phyloP scores from a whole-genome alignment of 2,329 filamentous ascomycete species.

The Cyclaneusma minus region DNA sequence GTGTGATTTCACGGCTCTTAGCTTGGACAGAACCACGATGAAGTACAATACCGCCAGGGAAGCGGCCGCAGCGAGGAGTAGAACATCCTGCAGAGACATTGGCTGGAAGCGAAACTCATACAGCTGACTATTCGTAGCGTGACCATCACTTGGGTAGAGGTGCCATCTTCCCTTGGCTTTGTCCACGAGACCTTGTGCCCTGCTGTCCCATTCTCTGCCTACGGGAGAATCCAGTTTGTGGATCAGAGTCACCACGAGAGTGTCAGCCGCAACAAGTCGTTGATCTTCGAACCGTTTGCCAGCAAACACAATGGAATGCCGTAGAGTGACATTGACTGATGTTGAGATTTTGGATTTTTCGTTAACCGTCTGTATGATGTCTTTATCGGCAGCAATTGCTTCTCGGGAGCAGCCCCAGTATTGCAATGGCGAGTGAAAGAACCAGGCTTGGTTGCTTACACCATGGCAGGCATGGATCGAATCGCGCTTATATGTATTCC shows the following conservation, averaged over 20 bases:
- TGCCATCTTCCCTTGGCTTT: conserved; percentile 38
- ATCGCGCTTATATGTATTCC: conserved; percentile 32
- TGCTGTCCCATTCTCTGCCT: conserved; percentile 48
- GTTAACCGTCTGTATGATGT: conserved; percentile 58
- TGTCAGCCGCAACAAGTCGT: conserved; percentile 55
- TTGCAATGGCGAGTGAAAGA: conserved; percentile 68
- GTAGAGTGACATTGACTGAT: conserved; percentile 56
- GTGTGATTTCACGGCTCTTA: conserved; percentile 62
- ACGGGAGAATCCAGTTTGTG: conserved; percentile 50
- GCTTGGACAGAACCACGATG: conserved; percentile 46
- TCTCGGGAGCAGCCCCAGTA: conserved; percentile 61
- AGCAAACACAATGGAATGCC: conserved; percentile 67
- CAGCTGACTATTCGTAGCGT: conserved; percentile 38
- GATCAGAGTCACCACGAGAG: conserved; percentile 62
- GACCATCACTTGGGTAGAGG: conserved; percentile 45
- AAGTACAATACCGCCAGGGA: conserved; percentile 48
- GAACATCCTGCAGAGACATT: conserved; percentile 49
- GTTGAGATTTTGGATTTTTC: conserved; percentile 43
- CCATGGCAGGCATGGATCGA: conserved; percentile 43
- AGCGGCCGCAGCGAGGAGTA: conserved; percentile 51
- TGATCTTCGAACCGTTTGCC: conserved; percentile 62
- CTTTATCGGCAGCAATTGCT: conserved; percentile 38
- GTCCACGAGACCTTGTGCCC: conserved; percentile 35
- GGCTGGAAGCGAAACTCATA: conserved; percentile 71
- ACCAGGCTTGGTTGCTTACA: conserved; percentile 50